These are phyloP conservation scores for Discostella pseudostelligera DNA, from an alignment of 108 stramenopile species.

Conservation along the genomic window DNA sequence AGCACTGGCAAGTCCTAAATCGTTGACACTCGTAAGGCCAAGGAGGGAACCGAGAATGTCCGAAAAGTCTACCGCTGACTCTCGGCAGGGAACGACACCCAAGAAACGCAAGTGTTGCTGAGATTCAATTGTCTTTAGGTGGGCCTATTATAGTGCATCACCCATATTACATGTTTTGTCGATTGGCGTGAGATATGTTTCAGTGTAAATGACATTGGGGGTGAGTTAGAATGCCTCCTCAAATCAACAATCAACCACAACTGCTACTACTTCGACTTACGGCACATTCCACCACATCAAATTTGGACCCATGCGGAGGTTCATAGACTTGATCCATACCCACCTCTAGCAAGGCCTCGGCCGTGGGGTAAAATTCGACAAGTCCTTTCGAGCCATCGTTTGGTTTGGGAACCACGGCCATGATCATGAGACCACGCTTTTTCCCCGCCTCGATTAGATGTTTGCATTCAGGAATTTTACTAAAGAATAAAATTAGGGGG, in stretches of 20 bases:
- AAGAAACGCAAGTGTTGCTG: slow-evolving; percentile 59
- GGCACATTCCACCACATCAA: slow-evolving; percentile 61
- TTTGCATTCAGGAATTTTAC: slow-evolving; percentile 47
- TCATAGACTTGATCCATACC: slow-evolving; percentile 62
- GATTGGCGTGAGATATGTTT: too few species aligned
- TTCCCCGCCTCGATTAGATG: slow-evolving; percentile 48
- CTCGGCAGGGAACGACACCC: slow-evolving; percentile 53
- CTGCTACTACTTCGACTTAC: too few species aligned
- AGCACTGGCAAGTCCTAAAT: slow-evolving; percentile 50
- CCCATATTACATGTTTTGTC: too few species aligned
- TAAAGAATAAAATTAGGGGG: neutral
- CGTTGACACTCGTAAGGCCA: slow-evolving; percentile 50
- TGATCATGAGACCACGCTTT: slow-evolving; percentile 56
- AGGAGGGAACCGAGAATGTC: slow-evolving; percentile 53
- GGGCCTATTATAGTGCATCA: neutral
- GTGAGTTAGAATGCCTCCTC: neutral
- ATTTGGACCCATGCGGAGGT: slow-evolving; percentile 50
- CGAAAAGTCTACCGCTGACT: slow-evolving; percentile 48
- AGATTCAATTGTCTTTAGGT: slow-evolving; percentile 56
- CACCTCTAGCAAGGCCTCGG: slow-evolving; percentile 49
- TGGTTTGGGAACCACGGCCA: slow-evolving; percentile 54
- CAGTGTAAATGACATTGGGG: too few species aligned
- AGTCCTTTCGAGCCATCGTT: slow-evolving; percentile 43
- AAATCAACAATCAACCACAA: too few species aligned
- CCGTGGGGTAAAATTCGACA: slow-evolving; percentile 46